Evolutionary conservation across 768 basidiomycete genomes (phyloP), one percentile per base, ranked within the genome.

Genomic region (Pisolithus sp.): DNA sequence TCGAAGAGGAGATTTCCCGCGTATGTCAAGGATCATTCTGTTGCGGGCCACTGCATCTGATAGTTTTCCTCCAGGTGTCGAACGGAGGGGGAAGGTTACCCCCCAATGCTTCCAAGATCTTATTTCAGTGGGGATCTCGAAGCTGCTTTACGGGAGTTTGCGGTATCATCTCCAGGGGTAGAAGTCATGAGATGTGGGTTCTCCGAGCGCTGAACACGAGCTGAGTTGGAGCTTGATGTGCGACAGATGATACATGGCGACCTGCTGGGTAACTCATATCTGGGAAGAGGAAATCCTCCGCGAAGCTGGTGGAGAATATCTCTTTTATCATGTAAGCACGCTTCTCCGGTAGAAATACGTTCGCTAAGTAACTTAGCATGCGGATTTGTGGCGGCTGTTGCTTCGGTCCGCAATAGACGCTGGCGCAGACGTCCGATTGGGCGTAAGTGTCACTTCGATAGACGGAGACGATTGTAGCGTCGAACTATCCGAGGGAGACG

Each of bases 61-160:
- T 9, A 60, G 21, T 20, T n/a, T 41, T 8, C 0, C 46, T 42
- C 28, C 42, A 76, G 73, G 57, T 58, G 24, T 63, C 64, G 20
- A 62, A 53, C 20, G 71, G 68, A 43, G 78, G 77, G 20, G 61
- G 77, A 44, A 73, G 76, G 26, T 68, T 81, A 7, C 78, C 80
- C 39, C 81, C 82, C 13, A 83, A 83, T 52, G 74, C 82, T 67
- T 79, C 80, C 30, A 74, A 74, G 48, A 65, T 83, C 4, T 63
- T 83, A 23, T 71, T 73, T 50, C 70, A 76, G 53, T 85, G 82
- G 82, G 81, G 77, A n/a, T 13, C 70, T 80, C 2, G 72, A 68
- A 21, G 72, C 76, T 17, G 60, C 66, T 7, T 62, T 84, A 44
- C 64, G 66, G 7, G 66, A 70, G 40, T 69, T 72, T 23, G 54